phyloP scores from a whole-genome alignment of 805 yeast species.

The Maudiozyma pseudohumilis region DNA sequence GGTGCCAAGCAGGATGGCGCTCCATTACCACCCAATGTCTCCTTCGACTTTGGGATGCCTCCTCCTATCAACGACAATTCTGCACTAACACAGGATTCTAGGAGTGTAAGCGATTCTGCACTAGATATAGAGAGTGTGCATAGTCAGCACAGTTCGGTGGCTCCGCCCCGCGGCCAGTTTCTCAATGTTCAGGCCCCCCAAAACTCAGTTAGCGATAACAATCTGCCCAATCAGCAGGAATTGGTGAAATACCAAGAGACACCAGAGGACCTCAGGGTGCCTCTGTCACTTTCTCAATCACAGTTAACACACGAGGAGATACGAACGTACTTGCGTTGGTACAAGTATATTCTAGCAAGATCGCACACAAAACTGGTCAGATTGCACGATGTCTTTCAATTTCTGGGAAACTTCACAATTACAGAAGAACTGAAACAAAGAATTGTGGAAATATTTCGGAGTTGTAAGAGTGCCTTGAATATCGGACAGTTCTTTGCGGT shows the following conservation, averaged over 20 bases:
- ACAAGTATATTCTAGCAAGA: conserved; percentile 68
- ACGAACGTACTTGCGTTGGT: conserved; percentile 87
- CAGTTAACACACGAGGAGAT: conserved; percentile 71
- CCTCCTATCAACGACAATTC: not conserved
- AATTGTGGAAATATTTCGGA: conserved; percentile 42
- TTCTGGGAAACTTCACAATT: conserved; percentile 67
- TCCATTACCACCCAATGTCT: conserved; percentile 38
- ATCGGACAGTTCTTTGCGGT: conserved; percentile 89
- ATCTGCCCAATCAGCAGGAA: not conserved
- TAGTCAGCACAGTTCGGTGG: not conserved
- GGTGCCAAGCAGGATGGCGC: conserved; percentile 2
- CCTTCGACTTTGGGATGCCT: conserved; percentile 33
- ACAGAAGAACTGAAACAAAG: conserved; percentile 40
- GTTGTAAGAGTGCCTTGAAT: conserved; percentile 50
- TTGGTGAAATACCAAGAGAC: conserved; percentile 16
- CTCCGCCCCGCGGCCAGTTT: not conserved
- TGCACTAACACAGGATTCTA: not conserved
- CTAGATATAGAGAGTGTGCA: not conserved
- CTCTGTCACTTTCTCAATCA: conserved; percentile 52
- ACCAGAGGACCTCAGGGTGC: conserved; percentile 37
- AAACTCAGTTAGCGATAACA: conserved; percentile 1
- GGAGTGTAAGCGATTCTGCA: conserved; percentile 7
- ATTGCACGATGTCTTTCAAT: conserved; percentile 67
- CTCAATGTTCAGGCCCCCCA: not conserved
- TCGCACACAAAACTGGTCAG: conserved; percentile 58